phyloP scores from a whole-genome alignment of 2,329 filamentous ascomycete genomes.

The Fusarium poae region DNA sequence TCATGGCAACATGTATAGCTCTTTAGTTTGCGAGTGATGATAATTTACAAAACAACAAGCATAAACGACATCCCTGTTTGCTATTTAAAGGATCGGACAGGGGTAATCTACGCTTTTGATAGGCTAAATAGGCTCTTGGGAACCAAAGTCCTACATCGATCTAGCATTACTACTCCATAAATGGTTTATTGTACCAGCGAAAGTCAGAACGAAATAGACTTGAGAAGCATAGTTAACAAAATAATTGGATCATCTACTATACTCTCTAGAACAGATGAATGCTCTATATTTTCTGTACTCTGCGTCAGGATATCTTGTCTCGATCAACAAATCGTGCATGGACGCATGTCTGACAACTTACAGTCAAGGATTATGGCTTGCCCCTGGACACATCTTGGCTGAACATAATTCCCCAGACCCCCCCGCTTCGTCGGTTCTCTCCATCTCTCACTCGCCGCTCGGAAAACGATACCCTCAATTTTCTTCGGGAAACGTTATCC shows the following conservation, averaged over 20 bases:
- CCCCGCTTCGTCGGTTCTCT: constrained; percentile 3
- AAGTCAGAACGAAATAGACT: background rate
- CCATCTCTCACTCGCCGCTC: background rate
- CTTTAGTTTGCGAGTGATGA: constrained; percentile 43
- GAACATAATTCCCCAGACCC: background rate
- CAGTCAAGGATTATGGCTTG: background rate
- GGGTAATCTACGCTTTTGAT: background rate
- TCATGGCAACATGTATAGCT: constrained; percentile 55
- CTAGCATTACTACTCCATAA: background rate
- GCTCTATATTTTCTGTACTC: background rate
- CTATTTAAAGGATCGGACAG: background rate
- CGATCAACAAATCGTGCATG: background rate
- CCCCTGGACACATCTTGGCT: constrained; percentile 1
- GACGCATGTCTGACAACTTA: background rate
- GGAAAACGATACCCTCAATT: constrained; percentile 9
- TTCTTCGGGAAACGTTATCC: background rate
- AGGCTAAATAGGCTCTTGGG: background rate
- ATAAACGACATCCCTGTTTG: background rate
- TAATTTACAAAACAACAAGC: background rate
- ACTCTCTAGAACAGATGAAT: background rate
- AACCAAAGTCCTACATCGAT: background rate
- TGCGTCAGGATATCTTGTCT: background rate
- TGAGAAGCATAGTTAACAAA: background rate
- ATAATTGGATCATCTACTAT: background rate
- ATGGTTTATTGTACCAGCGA: background rate